These are phyloP conservation scores for Pythium rhizo-oryzae DNA, from an alignment of 352 stramenopile genomes.

Conservation along the genomic window DNA sequence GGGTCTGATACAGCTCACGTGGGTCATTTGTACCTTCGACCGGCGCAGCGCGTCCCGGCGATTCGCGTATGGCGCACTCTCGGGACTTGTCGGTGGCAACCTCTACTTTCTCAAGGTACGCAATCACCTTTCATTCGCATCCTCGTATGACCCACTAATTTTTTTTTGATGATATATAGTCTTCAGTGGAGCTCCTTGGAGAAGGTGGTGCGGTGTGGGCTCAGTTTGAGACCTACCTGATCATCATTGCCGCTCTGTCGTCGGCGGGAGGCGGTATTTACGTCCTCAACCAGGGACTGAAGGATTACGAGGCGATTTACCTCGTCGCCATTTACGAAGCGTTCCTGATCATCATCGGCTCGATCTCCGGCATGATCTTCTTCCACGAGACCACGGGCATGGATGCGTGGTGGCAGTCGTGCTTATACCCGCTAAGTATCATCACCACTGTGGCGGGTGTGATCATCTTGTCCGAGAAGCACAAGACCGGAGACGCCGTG, in stretches of 20 bases:
- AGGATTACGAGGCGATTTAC: constrained; percentile 86
- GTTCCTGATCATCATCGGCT: constrained; percentile 85
- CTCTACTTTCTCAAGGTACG: constrained; percentile 87
- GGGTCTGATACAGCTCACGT: constrained; percentile 52
- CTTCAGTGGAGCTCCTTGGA: constrained; percentile 76
- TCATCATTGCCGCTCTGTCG: constrained; percentile 64
- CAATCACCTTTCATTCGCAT: background rate
- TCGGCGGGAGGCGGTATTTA: constrained; percentile 80
- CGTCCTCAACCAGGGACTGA: constrained; percentile 70
- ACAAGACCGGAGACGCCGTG: constrained; percentile 58
- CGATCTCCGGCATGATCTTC: constrained; percentile 86
- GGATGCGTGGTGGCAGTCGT: constrained; percentile 79
- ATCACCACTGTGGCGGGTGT: constrained; percentile 78
- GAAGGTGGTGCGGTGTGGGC: constrained; percentile 75
- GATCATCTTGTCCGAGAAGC: constrained; percentile 83
- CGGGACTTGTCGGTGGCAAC: constrained; percentile 82
- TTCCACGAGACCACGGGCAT: constrained; percentile 87
- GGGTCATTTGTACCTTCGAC: constrained; percentile 67
- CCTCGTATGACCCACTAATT: background rate
- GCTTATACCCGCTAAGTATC: constrained; percentile 79
- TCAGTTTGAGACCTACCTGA: constrained; percentile 71
- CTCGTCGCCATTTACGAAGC: constrained; percentile 86
- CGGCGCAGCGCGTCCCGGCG: constrained; percentile 71
- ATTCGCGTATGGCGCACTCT: constrained; percentile 83
- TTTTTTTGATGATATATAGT: constrained; percentile 32